Base-by-base conservation (phyloP, 2,329 filamentous ascomycete species). In the Colletotrichum cuscutae region DNA sequence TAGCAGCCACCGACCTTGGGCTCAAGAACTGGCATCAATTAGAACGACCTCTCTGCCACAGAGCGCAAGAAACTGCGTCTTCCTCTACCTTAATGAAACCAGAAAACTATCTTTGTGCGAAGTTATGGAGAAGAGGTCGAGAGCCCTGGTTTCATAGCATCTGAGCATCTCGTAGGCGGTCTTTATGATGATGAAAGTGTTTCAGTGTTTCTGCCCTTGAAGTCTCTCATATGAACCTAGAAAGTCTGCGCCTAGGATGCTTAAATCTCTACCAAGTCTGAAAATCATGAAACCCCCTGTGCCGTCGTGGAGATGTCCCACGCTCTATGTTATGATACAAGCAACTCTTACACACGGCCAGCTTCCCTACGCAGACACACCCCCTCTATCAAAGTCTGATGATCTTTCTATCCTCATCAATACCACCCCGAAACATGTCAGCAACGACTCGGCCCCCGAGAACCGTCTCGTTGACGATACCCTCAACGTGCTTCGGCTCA, bases 401-500 rank as follows among this genome's bases (percentile, higher is more conserved):
- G 52, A 91, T 89, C 76, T 88, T 84, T 12, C 90, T 84, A 56
- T 88, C 79, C 54, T 84, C 81, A 70, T 85, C 87, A 46, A 95
- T 90, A 0, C 91, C 93, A 0, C 94, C 94, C 73, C 94, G 84
- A 75, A 95, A 94, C 79, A 94, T 83, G 73, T 95, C 92, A 32
- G 85, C 85, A 35, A 97, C 89, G 0, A 97, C 88, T 35, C 86
- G 89, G 0, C 94, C 93, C 28, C 86, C 85, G 7, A 90, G 57
- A 1, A 97, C 83, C 5, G 94, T 96, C 85, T 95, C 91, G 24
- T 86, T 83, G 5, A 97, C 87, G 59, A 97, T 89, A 0, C 94
- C 94, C 79, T 95, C 92, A 0, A 95, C 93, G 79, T 96, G 89
- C 78, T 87, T 88, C 4, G 93, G 92, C 76, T 93, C 92, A 1